Base-by-base conservation (phyloP, 2,329 filamentous ascomycete species). In the Aureobasidium sp. region DNA sequence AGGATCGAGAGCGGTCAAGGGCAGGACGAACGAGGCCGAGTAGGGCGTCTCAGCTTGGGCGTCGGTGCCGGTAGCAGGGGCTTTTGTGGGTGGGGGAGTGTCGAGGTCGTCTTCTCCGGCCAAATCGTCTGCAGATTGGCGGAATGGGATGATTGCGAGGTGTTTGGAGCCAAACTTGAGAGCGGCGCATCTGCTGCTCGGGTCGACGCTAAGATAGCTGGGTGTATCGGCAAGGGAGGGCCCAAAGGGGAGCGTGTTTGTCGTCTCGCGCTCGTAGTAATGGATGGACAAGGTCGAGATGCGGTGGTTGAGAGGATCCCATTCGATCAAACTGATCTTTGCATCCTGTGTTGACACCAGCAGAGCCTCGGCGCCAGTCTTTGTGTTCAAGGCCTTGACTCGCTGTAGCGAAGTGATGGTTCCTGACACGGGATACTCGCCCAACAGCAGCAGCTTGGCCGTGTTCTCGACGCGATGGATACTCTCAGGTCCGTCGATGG, bases 241-340 rank as follows among this genome's bases (percentile, higher is more conserved):
- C 54, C 88, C 85, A 87, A 91, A 96, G 0, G 93, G 92, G 64
- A 84, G 88, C 57, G 87, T 85, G 65, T 88, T 84, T 63, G 93
- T 79, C 6, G 96, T 92, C 70, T 96, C 92, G 72, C 94, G 89
- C 74, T 99, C 94, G 75, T 97, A 99, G 79, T 92, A 97, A 77
- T 99, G 94, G 68, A 99, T 93, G 55, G 93, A 97, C 64, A 94
- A 84, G 57, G 93, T 97, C 67, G 87, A 86, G 67, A 97, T 85
- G 55, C 84, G 83, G 74, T 89, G 82, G 66, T 84, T 85, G 71
- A 88, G 84, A 10, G 90, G 86, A 71, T 97, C 90, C 94, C 94
- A 99, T 76, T 96, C 90, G 60, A 96, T 81, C 73, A 99, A 79
- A 73, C 89, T 95, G 70, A 97, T 81, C 75, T 96, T 96, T 43